phyloP scores from a whole-genome alignment of 768 basidiomycete species.

The Suillus plorans region DNA sequence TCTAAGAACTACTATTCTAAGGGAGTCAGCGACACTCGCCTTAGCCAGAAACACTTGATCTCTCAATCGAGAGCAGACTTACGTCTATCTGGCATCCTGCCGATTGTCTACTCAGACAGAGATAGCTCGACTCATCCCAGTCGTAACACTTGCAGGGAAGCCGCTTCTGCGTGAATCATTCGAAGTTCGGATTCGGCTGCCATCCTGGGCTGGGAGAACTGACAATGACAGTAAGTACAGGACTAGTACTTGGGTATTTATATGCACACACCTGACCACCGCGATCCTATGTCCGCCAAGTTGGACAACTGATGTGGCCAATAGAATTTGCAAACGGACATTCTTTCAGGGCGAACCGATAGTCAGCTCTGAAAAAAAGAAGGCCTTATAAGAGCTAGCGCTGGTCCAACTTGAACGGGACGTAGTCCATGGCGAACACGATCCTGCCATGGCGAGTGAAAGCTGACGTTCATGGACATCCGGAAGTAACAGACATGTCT shows the following conservation, averaged over 20 bases:
- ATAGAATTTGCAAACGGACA: not conserved
- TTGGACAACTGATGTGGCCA: not conserved
- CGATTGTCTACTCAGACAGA: too few relatives aligned
- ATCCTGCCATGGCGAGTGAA: too few relatives aligned
- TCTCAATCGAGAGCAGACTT: too few relatives aligned
- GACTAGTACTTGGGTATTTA: not conserved
- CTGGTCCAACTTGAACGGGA: conserved; percentile 25
- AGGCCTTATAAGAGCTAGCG: conserved; percentile 14
- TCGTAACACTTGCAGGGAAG: too few relatives aligned
- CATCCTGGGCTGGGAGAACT: not conserved
- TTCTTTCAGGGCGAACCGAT: not conserved
- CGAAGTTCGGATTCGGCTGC: not conserved
- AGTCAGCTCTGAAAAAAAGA: not conserved
- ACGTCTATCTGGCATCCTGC: too few relatives aligned
- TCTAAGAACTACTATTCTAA: too few relatives aligned
- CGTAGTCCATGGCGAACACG: conserved; percentile 28
- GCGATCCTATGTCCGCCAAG: not conserved
- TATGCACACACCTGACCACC: not conserved
- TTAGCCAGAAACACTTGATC: too few relatives aligned
- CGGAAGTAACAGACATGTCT: too few relatives aligned
- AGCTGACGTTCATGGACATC: too few relatives aligned
- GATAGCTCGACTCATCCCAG: too few relatives aligned
- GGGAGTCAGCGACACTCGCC: too few relatives aligned
- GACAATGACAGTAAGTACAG: not conserved
- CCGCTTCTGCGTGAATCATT: not conserved